Conservation (phyloP, 805 yeast species). For the Wickerhamomyces xylosicus region DNA sequence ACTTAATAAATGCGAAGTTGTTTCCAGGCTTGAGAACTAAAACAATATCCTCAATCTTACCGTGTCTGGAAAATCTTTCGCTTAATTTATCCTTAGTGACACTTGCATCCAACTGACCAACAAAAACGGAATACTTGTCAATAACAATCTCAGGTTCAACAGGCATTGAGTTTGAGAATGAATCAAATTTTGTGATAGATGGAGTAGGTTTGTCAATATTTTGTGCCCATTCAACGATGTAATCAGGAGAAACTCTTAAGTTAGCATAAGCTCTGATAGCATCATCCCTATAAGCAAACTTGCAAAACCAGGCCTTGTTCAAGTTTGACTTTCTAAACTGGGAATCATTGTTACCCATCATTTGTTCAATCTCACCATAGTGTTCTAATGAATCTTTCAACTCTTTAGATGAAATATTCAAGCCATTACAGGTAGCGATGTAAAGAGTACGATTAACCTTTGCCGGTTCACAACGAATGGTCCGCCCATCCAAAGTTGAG, state of each 20-base stretch:
- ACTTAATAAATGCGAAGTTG: conserved; percentile 67
- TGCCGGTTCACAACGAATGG: conserved; percentile 83
- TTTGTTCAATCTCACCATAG: conserved; percentile 72
- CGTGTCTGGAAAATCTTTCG: conserved; percentile 58
- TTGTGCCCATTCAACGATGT: conserved; percentile 78
- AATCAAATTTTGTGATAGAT: conserved; percentile 1
- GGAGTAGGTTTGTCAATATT: conserved; percentile 49
- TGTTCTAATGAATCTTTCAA: conserved; percentile 30
- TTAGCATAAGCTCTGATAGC: conserved; percentile 79
- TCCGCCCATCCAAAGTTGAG: conserved; percentile 58
- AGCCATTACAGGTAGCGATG: conserved; percentile 29
- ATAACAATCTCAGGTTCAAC: conserved; percentile 31
- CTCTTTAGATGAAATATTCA: conserved; percentile 19
- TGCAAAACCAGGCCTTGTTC: conserved; percentile 56
- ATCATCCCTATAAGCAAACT: conserved; percentile 75
- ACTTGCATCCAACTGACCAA: conserved; percentile 56
- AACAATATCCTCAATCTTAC: conserved; percentile 46
- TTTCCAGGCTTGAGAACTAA: conserved; percentile 41
- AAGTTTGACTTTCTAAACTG: conserved; percentile 19
- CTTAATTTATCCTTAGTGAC: conserved; percentile 45
- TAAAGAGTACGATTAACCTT: conserved; percentile 82
- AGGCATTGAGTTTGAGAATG: background rate
- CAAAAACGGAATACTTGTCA: conserved; percentile 66
- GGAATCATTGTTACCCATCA: conserved; percentile 33
- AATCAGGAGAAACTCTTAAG: conserved; percentile 41